Base-by-base conservation (phyloP, 805 yeast species). In the Wickerhamiella domercqiae region DNA sequence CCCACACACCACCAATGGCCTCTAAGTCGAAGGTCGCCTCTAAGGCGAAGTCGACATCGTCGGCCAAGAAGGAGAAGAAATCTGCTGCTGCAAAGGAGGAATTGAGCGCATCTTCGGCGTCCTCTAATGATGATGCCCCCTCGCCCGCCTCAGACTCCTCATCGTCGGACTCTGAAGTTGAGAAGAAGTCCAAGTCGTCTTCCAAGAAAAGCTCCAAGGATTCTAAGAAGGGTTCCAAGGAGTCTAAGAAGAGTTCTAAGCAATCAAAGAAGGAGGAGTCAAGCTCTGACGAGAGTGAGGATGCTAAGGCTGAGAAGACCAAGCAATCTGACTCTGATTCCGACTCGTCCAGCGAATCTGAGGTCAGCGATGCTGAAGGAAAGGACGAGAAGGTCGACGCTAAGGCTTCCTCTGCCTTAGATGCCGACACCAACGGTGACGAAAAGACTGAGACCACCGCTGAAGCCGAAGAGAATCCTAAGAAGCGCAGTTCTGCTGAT, bases 111-210 rank as follows among this genome's bases (percentile, higher is more conserved):
- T 21, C 24, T 20, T 38, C 35, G 38, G 19, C 29, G 15, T 36
- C 34, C 31, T 34, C 32, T 28, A 43, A 36, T 35, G 52, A 53
- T 36, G 40, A 47, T 40, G 39, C 17, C 38, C 35, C 16, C 41
- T 44, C 28, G 52, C 61, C 38, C 51, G 46, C 24, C 50, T 59
- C 22, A 60, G 50, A 28, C 59, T 60, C 37, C 34, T 50, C 54
- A 32, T 49, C 45, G 32, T 54, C 60, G 21, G 54, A 47, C 39
- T 45, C 53, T 24, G 47, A 42, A 32, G 46, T 54, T 21, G 53
- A 44, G 35, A 45, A 53, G 21, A 45, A 47, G 21, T 13, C 17
- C 7, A 22, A 36, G 7, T 13, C 26, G 9, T 13, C 9, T 9
- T 13, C 26, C 26, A 24, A 9, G 13, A 24, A 24, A 13, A 13